phyloP scores from a whole-genome alignment of 192 early-diverging fungal species.

The Linderina pennispora region DNA sequence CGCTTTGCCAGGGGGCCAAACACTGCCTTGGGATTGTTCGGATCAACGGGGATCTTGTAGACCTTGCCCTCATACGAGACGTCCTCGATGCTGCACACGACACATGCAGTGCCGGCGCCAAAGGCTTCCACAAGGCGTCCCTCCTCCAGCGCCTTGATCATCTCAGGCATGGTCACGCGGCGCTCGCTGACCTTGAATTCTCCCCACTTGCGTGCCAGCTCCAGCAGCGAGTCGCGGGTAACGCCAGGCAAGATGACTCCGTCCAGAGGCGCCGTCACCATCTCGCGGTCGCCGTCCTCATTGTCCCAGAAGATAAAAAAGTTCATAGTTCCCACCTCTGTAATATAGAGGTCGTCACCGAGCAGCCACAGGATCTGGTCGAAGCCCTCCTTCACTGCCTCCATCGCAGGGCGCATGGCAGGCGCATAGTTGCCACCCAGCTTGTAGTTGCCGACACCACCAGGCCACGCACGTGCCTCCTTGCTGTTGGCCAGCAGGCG shows the following conservation, averaged over 20 bases:
- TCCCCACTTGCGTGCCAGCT: conserved; percentile 72
- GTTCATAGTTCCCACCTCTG: conserved; percentile 99
- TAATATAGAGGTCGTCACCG: conserved; percentile 80
- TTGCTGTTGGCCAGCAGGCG: conserved; percentile 76
- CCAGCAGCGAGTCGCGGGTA: conserved; percentile 89
- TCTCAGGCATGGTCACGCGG: conserved; percentile 73
- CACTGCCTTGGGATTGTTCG: conserved; percentile 69
- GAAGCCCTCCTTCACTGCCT: conserved; percentile 80
- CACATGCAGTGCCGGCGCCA: conserved; percentile 96
- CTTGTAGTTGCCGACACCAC: conserved; percentile 92
- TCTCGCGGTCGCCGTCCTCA: conserved; percentile 73
- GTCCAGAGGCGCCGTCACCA: conserved; percentile 89
- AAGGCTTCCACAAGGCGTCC: conserved; percentile 87
- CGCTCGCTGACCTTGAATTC: conserved; percentile 90
- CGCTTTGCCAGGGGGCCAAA: conserved; percentile 82
- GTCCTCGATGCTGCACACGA: conserved; percentile 87
- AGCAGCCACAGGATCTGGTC: conserved; percentile 97
- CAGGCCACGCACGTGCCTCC: conserved; percentile 92
- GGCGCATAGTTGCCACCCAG: conserved; percentile 69
- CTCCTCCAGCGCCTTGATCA: conserved; percentile 69
- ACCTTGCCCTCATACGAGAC: conserved; percentile 71
- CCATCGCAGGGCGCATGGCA: conserved; percentile 64
- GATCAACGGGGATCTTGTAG: conserved; percentile 81
- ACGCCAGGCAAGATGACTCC: conserved; percentile 96
- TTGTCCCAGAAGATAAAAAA: conserved; percentile 88